These are phyloP conservation scores for Dactylellina leptospora DNA, from an alignment of 2,329 filamentous ascomycete genomes.

Conservation along the genomic window DNA sequence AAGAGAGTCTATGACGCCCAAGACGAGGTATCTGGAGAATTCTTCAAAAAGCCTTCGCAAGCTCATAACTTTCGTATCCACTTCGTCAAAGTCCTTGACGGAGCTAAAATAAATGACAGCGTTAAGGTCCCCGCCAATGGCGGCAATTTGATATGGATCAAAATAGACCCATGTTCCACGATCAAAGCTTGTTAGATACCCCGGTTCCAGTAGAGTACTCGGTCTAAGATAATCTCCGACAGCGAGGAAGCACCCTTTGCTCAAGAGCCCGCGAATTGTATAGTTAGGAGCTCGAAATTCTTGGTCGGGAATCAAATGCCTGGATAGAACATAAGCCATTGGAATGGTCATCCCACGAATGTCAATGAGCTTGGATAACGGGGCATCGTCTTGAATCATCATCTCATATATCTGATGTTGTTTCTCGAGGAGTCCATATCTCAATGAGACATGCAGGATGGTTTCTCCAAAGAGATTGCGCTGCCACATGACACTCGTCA, in stretches of 20 bases:
- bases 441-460: neutral
- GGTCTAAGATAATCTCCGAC: slow-evolving; percentile 1
- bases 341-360: neutral
- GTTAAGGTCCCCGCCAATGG: neutral
- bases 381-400: neutral
- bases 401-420: neutral
- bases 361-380: neutral
- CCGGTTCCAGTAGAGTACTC: neutral
- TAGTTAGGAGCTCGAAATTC: too few relatives aligned
- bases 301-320: neutral
- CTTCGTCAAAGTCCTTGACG: too few relatives aligned
- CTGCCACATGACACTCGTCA: neutral
- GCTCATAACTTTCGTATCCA: too few relatives aligned
- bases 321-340: neutral
- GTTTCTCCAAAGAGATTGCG: slow-evolving; percentile 13
- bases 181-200: neutral
- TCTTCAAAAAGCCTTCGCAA: too few relatives aligned
- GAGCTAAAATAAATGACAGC: neutral
- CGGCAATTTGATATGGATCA: slow-evolving; percentile 4
- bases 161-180: slow-evolving; percentile 4
- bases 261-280: too few relatives aligned
- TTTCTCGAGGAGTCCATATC: neutral
- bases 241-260: neutral
- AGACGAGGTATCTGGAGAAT: too few relatives aligned
- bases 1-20: too few relatives aligned